These are phyloP conservation scores for Isabelozyma gotoi DNA, from an alignment of 805 yeast species.

Conservation along the genomic window DNA sequence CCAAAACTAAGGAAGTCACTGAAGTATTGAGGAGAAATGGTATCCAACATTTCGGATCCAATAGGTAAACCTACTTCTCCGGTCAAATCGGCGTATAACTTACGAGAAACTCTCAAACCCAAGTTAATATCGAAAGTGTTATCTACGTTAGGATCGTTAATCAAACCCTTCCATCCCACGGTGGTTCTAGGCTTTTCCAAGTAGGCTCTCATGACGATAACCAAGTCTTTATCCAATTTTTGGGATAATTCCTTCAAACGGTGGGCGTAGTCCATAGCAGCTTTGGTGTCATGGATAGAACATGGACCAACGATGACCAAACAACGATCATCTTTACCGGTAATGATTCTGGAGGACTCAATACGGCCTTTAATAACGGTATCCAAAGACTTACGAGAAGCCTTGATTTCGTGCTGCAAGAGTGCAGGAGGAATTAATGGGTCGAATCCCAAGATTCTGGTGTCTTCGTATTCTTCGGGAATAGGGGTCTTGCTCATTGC, in stretches of 20 bases:
- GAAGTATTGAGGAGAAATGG: constrained; percentile 94
- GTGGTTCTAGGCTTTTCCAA: constrained; percentile 98
- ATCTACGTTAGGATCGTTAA: constrained; percentile 94
- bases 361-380: constrained; percentile 77
- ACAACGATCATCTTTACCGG: constrained; percentile 77
- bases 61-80: constrained; percentile 74
- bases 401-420: constrained; percentile 81
- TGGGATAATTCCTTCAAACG: constrained; percentile 66
- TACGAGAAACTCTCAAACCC: constrained; percentile 85
- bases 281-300: constrained; percentile 87
- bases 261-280: constrained; percentile 85
- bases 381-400: constrained; percentile 50
- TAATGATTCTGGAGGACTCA: constrained; percentile 72
- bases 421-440: constrained; percentile 93
- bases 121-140: constrained; percentile 92
- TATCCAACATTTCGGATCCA: constrained; percentile 97
- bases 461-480: constrained; percentile 71
- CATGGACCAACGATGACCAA: constrained; percentile 95
- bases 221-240: constrained; percentile 72
- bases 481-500: constrained; percentile 47
- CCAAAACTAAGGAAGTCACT: constrained; percentile 91
- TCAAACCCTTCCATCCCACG: constrained; percentile 98
- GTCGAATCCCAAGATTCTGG: constrained; percentile 84
- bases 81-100: constrained; percentile 80
- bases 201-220: constrained; percentile 94